Conservation (phyloP, 495 filamentous ascomycete genomes). For the Diplogelasinospora grovesii region DNA sequence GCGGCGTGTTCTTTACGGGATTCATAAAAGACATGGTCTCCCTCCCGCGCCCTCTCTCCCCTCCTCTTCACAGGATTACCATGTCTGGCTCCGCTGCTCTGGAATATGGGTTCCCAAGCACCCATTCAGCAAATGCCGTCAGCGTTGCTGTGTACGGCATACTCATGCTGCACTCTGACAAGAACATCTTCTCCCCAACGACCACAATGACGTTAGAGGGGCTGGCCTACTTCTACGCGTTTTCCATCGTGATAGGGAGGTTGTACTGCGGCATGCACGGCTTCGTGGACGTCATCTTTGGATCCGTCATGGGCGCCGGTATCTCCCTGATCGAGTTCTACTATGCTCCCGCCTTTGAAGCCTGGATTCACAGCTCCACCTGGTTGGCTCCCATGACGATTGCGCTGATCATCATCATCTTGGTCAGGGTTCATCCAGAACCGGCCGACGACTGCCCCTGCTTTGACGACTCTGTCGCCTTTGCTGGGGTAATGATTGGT, state of each 20-base stretch:
- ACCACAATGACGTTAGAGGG: slow-evolving; percentile 55
- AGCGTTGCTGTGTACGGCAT: slow-evolving; percentile 86
- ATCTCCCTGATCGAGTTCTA: slow-evolving; percentile 64
- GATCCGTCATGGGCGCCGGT: slow-evolving; percentile 62
- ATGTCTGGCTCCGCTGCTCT: slow-evolving; percentile 93
- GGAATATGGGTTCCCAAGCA: slow-evolving; percentile 96
- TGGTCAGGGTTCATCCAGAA: slow-evolving; percentile 89
- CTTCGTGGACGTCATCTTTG: slow-evolving; percentile 81
- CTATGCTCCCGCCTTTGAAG: slow-evolving; percentile 60
- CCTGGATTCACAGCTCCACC: slow-evolving; percentile 51
- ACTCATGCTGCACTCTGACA: slow-evolving; percentile 52
- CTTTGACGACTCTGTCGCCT: slow-evolving; percentile 93
- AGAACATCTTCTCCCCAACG: slow-evolving; percentile 42
- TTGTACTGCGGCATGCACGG: slow-evolving; percentile 99
- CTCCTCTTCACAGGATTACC: slow-evolving; percentile 87
- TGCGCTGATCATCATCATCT: slow-evolving; percentile 56
- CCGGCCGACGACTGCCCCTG: slow-evolving; percentile 96
- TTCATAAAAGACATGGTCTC: slow-evolving; percentile 93
- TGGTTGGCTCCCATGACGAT: slow-evolving; percentile 54
- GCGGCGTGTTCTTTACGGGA: slow-evolving; percentile 87
- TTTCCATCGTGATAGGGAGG: slow-evolving; percentile 84
- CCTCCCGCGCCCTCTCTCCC: slow-evolving; percentile 88
- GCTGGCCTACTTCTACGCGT: slow-evolving; percentile 71
- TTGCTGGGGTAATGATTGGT: slow-evolving; percentile 82
- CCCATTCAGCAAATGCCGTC: slow-evolving; percentile 93